A percentile compares a stretch with the other conserved stretches of the same genome.
Conservation (phyloP, 495 filamentous ascomycete species). For the Penicillium manginii region DNA sequence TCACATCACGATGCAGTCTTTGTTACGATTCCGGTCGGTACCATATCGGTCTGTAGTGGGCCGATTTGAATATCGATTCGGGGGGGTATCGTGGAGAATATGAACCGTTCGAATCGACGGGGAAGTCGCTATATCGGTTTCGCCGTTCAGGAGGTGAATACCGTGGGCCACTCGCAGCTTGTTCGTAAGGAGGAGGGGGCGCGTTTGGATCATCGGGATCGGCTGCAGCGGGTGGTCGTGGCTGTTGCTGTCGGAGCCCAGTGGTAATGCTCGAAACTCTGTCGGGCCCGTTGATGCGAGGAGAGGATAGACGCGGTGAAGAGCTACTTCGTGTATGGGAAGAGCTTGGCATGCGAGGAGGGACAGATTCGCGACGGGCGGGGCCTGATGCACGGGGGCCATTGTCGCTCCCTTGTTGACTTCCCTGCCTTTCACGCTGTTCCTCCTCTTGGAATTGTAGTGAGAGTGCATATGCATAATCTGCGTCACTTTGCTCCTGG, state of each 20-base stretch:
- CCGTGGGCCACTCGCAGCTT: slow-evolving; percentile 65
- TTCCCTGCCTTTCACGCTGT: slow-evolving; percentile 26
- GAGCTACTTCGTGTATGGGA: not conserved
- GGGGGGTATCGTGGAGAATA: slow-evolving; percentile 17
- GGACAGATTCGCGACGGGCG: slow-evolving; percentile 14
- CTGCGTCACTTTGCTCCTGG: slow-evolving; percentile 54
- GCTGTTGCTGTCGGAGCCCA: slow-evolving; percentile 17
- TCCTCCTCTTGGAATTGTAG: slow-evolving; percentile 53
- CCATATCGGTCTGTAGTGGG: slow-evolving; percentile 25
- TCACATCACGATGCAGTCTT: slow-evolving; percentile 54
- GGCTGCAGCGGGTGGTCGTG: slow-evolving; percentile 17
- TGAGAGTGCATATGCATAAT: slow-evolving; percentile 51
- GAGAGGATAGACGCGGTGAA: slow-evolving; percentile 8
- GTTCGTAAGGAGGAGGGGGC: slow-evolving; percentile 81
- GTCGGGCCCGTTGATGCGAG: slow-evolving; percentile 23
- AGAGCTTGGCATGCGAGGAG: slow-evolving; percentile 13
- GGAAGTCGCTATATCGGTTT: slow-evolving; percentile 36
- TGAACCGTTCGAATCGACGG: slow-evolving; percentile 30
- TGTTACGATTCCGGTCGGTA: slow-evolving; percentile 30
- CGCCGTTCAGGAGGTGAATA: slow-evolving; percentile 66
- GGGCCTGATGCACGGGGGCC: slow-evolving; percentile 10
- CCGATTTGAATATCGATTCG: slow-evolving; percentile 22
- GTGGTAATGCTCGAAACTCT: slow-evolving; percentile 32
- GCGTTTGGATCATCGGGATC: slow-evolving; percentile 53
- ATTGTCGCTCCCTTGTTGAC: slow-evolving; percentile 7